Percentiles rank a stretch among this genome's conserved stretches.
These are phyloP conservation scores for Juncus inflexus DNA, from an alignment of 176 grass and related monocot genomes.

Conservation along the genomic window DNA sequence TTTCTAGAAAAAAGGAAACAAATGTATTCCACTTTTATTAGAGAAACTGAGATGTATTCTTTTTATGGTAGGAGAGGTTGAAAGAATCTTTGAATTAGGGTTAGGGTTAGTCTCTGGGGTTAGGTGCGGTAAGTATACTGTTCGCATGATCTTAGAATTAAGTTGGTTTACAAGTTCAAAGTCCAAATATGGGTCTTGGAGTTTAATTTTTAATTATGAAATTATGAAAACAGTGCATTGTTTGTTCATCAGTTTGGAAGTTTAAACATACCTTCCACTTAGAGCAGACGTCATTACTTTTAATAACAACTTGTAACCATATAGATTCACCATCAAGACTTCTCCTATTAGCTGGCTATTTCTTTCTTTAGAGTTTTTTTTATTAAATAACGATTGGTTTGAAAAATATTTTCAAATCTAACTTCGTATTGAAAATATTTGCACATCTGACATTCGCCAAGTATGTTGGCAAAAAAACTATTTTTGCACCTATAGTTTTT, in stretches of 20 bases:
- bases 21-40: background rate
- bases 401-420: too few species aligned
- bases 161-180: slow-evolving; percentile 12
- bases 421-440: too few species aligned
- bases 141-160: slow-evolving; percentile 20
- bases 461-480: too few species aligned
- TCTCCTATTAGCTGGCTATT: background rate
- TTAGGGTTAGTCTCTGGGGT: background rate
- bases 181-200: slow-evolving; percentile 9
- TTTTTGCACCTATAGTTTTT: too few species aligned
- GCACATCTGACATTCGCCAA: too few species aligned
- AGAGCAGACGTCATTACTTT: slow-evolving; percentile 17
- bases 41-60: too few species aligned
- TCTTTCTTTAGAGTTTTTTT: too few species aligned
- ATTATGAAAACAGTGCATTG: too few species aligned
- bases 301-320: slow-evolving; percentile 15
- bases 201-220: too few species aligned
- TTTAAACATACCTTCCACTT: slow-evolving; percentile 19
- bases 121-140: slow-evolving; percentile 42
- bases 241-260: background rate
- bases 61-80: background rate
- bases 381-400: too few species aligned
- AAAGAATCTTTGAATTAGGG: background rate
- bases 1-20: background rate
- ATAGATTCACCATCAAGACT: slow-evolving; percentile 12